Evolutionary conservation across 2,329 filamentous ascomycete genomes (phyloP).

Genomic region (Clonostachys rhizophaga): DNA sequence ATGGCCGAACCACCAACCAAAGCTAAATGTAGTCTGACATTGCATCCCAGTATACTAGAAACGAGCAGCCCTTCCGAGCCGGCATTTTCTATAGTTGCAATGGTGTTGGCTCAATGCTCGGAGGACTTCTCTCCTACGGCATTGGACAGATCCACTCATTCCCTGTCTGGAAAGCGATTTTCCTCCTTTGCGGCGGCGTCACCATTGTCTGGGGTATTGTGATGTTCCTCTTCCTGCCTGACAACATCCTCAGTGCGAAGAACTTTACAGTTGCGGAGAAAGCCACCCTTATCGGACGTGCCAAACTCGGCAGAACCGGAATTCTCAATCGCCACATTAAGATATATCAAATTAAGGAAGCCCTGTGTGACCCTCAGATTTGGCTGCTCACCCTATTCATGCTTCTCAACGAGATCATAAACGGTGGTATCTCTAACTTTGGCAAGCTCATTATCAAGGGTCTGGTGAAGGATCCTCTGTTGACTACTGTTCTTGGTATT

Average conservation of each 20-base stretch:
- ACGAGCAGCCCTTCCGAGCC: slow-evolving; percentile 39
- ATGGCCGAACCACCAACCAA: neutral
- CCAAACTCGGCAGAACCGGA: slow-evolving; percentile 42
- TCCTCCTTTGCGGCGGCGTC: slow-evolving; percentile 39
- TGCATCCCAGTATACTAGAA: slow-evolving; percentile 25
- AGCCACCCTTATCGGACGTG: slow-evolving; percentile 54
- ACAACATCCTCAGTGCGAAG: slow-evolving; percentile 30
- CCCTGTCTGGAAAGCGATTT: slow-evolving; percentile 46
- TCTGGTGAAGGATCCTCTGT: slow-evolving; percentile 22
- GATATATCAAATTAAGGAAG: slow-evolving; percentile 40
- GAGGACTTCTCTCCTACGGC: slow-evolving; percentile 43
- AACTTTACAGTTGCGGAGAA: slow-evolving; percentile 13
- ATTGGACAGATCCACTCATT: slow-evolving; percentile 42
- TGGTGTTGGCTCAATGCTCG: slow-evolving; percentile 36
- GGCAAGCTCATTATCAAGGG: slow-evolving; percentile 49
- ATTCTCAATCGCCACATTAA: slow-evolving; percentile 43
- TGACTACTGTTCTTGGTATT: slow-evolving; percentile 47
- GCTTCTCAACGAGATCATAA: slow-evolving; percentile 48
- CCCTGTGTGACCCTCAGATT: slow-evolving; percentile 41
- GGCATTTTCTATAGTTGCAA: slow-evolving; percentile 35
- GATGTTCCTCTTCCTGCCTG: slow-evolving; percentile 37
- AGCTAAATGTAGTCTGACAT: neutral
- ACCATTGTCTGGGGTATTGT: slow-evolving; percentile 42
- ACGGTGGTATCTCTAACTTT: slow-evolving; percentile 50
- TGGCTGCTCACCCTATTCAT: slow-evolving; percentile 50